These are phyloP conservation scores for Asterophora parasitica DNA, from an alignment of 768 basidiomycete species.

Conservation along the genomic window DNA sequence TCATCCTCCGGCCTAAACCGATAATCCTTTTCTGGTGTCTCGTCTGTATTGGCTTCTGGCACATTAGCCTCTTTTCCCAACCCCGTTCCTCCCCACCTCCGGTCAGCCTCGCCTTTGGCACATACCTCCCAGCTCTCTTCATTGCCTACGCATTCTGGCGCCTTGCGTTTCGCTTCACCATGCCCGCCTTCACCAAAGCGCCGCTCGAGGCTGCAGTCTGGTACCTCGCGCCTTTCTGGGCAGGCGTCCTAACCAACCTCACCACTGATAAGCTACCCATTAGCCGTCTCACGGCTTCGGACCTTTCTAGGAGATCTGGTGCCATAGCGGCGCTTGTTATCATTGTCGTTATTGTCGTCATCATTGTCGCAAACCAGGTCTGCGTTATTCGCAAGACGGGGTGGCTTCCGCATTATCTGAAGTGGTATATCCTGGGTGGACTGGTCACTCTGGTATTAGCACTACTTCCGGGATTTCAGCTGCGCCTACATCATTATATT, in stretches of 20 bases:
- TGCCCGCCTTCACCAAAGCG: constrained; percentile 61
- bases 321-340: constrained; percentile 66
- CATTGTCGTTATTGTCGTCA: constrained; percentile 55
- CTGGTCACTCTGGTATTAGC: constrained; percentile 62
- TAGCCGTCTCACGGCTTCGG: constrained; percentile 64
- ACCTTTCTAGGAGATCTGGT: constrained; percentile 60
- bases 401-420: constrained; percentile 71
- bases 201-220: constrained; percentile 71
- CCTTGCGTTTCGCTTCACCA: constrained; percentile 64
- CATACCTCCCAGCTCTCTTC: constrained; percentile 76
- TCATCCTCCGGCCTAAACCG: constrained; percentile 66
- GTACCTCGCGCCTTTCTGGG: constrained; percentile 78
- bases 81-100: constrained; percentile 62
- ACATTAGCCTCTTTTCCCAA: constrained; percentile 75
- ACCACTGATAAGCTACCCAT: constrained; percentile 72
- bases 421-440: constrained; percentile 69
- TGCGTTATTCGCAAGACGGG: constrained; percentile 84
- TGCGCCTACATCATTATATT: constrained; percentile 83
- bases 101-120: constrained; percentile 66
- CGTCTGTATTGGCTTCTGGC: constrained; percentile 86
- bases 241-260: constrained; percentile 69
- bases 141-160: constrained; percentile 79
- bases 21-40: constrained; percentile 70
- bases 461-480: constrained; percentile 59
- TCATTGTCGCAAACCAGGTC: constrained; percentile 67